These are phyloP conservation scores for Plasmodium gonderi DNA, from an alignment of 169 alveolate species.

Conservation along the genomic window DNA sequence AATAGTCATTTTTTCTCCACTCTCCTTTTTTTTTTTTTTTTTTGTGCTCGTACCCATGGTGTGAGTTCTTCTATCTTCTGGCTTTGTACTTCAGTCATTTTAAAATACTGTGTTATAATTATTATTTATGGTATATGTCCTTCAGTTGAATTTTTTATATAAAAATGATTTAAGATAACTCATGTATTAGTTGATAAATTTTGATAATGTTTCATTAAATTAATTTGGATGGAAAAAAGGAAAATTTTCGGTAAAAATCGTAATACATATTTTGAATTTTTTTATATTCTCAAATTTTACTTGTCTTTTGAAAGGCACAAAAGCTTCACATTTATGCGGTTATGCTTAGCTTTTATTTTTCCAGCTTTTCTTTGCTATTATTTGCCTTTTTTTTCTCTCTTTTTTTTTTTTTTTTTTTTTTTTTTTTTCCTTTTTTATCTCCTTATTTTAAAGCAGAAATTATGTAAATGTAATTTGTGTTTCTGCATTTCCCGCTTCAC, in stretches of 20 bases:
- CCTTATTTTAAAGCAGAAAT: not conserved
- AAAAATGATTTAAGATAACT: not conserved
- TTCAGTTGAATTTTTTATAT: not conserved
- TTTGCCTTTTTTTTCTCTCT: not conserved
- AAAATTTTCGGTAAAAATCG: not conserved
- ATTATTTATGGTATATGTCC: not conserved
- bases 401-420: not conserved
- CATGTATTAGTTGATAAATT: not conserved
- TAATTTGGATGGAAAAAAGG: not conserved
- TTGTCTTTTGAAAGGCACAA: not conserved
- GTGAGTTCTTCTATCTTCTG: slow-evolving; percentile 43
- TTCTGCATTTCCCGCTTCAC: not conserved
- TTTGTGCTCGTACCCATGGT: slow-evolving; percentile 56
- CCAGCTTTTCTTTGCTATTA: not conserved
- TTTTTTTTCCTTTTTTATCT: not conserved
- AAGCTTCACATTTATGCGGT: not conserved
- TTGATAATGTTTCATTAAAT: not conserved
- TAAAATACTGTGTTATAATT: not conserved
- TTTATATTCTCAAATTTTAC: not conserved
- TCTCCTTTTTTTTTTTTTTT: not conserved
- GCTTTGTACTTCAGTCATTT: slow-evolving; percentile 39
- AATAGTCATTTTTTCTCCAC: not conserved
- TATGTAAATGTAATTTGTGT: not conserved
- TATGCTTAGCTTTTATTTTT: not conserved
- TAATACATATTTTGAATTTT: not conserved